A percentile compares a stretch with the other conserved stretches of the same genome.
Conservation (phyloP, 495 filamentous ascomycete genomes). For the Xanthoparmelia taractica region DNA sequence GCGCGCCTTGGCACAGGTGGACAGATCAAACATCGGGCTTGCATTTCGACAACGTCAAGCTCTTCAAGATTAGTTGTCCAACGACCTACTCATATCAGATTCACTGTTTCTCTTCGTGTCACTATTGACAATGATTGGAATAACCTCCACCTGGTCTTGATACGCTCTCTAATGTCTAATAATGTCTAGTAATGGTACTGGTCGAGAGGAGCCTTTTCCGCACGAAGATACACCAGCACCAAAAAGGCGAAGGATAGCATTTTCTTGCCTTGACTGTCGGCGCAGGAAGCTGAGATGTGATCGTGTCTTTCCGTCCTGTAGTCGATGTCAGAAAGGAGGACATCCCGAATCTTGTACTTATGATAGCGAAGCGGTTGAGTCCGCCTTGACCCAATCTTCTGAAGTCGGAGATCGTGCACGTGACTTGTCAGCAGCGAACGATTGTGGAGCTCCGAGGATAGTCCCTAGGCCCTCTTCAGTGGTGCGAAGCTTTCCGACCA, state of each 20-base stretch:
- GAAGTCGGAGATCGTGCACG: not conserved
- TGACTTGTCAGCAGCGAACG: conserved; percentile 6
- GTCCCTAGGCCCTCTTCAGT: conserved; percentile 11
- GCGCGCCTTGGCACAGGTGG: too few relatives aligned
- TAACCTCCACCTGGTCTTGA: not conserved
- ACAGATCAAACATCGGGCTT: too few relatives aligned
- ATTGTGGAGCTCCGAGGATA: conserved; percentile 6
- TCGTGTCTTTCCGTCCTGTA: conserved; percentile 31
- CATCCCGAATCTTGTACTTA: conserved; percentile 27
- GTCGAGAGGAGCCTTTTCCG: conserved; percentile 3
- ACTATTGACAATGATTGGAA: not conserved
- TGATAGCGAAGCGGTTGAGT: conserved; percentile 18
- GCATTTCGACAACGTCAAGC: not conserved
- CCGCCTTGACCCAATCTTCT: not conserved
- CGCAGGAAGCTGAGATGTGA: conserved; percentile 36
- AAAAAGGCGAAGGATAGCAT: conserved; percentile 25
- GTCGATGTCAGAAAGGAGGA: conserved; percentile 30
- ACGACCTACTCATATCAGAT: not conserved
- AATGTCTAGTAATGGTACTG: conserved; percentile 14
- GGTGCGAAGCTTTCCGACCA: conserved; percentile 11
- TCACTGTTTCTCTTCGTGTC: not conserved
- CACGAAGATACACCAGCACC: conserved; percentile 12
- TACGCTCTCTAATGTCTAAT: not conserved
- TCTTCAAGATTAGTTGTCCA: not conserved
- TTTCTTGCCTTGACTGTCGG: conserved; percentile 34